A percentile compares a stretch with the other conserved stretches of the same genome.
phyloP scores from a whole-genome alignment of 2,329 filamentous ascomycete species.

The Phyllosticta citribraziliensis region DNA sequence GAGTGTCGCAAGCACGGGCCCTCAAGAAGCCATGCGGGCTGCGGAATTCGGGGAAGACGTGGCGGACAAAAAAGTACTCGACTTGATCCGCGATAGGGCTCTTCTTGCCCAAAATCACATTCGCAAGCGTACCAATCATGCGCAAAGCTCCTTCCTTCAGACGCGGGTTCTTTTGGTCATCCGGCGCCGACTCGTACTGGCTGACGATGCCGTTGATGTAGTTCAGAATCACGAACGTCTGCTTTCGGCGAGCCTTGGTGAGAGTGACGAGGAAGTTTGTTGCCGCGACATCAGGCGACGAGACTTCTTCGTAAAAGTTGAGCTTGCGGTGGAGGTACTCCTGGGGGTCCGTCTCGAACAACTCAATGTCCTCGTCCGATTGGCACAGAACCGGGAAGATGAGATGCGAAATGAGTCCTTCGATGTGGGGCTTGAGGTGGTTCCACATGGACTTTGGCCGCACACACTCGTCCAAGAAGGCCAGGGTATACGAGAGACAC shows the following conservation, averaged over 20 bases:
- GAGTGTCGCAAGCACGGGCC: slow-evolving; percentile 88
- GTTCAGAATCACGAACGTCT: slow-evolving; percentile 87
- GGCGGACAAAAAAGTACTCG: slow-evolving; percentile 95
- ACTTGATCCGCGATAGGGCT: slow-evolving; percentile 96
- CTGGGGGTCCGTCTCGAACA: slow-evolving; percentile 88
- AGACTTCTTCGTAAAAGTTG: slow-evolving; percentile 96
- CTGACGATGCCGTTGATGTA: slow-evolving; percentile 95
- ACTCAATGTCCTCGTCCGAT: slow-evolving; percentile 80
- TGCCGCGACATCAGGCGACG: slow-evolving; percentile 86
- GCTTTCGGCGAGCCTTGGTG: slow-evolving; percentile 88
- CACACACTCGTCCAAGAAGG: slow-evolving; percentile 94
- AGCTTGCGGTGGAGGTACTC: slow-evolving; percentile 96
- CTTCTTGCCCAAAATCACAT: slow-evolving; percentile 94
- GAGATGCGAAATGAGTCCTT: slow-evolving; percentile 85
- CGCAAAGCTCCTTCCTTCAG: slow-evolving; percentile 93
- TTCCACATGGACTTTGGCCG: slow-evolving; percentile 97
- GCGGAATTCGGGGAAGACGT: slow-evolving; percentile 96
- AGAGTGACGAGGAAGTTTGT: slow-evolving; percentile 94
- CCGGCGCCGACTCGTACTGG: slow-evolving; percentile 74
- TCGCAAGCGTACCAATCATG: slow-evolving; percentile 93
- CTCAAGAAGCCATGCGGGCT: slow-evolving; percentile 86
- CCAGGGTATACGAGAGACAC: slow-evolving; percentile 83
- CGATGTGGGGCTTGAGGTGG: slow-evolving; percentile 84
- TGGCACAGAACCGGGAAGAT: slow-evolving; percentile 94
- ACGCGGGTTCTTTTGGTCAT: slow-evolving; percentile 83